These are phyloP conservation scores for Ettlia oleoabundans DNA, from an alignment of 139 green algal genomes.

Conservation along the genomic window DNA sequence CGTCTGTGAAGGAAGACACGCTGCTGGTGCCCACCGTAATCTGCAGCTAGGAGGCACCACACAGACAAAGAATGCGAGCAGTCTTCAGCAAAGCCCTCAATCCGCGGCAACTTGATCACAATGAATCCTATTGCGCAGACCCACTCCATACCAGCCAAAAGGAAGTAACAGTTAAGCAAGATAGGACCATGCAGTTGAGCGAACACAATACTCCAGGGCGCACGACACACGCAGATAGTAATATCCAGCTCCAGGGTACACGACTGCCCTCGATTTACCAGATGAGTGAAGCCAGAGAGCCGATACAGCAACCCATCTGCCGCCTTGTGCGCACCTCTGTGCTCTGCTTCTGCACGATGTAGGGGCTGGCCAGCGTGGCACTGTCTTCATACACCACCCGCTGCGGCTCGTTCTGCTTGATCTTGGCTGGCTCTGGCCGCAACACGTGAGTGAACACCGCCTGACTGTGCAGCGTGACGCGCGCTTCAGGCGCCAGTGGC, in stretches of 20 bases:
- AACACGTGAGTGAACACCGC: constrained; percentile 60
- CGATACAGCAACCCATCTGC: too few relatives aligned
- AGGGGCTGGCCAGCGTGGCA: constrained; percentile 69
- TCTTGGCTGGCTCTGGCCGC: constrained; percentile 62
- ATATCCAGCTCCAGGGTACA: too few relatives aligned
- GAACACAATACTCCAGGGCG: neutral
- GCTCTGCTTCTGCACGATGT: constrained; percentile 63
- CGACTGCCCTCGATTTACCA: too few relatives aligned
- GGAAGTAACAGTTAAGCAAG: too few relatives aligned
- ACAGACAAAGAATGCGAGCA: too few relatives aligned
- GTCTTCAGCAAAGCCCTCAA: too few relatives aligned
- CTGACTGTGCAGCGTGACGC: constrained; percentile 32
- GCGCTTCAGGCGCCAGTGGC: constrained; percentile 1
- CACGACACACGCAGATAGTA: too few relatives aligned
- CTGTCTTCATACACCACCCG: constrained; percentile 70
- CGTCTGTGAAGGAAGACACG: constrained; percentile 59
- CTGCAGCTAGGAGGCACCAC: neutral
- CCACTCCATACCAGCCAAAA: too few relatives aligned
- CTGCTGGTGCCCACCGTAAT: constrained; percentile 46
- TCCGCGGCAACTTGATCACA: too few relatives aligned
- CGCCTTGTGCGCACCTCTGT: constrained; percentile 45
- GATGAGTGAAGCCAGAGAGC: too few relatives aligned
- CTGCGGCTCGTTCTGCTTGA: constrained; percentile 78
- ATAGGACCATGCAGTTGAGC: neutral
- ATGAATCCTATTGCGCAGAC: too few relatives aligned